These are phyloP conservation scores for Wickerhamiella bombiphila DNA, from an alignment of 805 yeast species.

Conservation along the genomic window DNA sequence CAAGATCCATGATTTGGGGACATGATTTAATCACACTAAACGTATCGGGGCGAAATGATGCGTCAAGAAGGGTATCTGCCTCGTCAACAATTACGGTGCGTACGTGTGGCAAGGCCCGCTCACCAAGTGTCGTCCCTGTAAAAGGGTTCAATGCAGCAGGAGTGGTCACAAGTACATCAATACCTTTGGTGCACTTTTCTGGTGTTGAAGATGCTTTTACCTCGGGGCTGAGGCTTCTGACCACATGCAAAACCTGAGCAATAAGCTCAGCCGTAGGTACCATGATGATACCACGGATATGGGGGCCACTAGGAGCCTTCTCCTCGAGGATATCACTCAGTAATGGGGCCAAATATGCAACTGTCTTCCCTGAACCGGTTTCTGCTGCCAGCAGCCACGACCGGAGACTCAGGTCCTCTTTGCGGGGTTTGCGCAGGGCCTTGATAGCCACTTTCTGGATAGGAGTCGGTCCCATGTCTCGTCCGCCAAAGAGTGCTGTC, in stretches of 20 bases:
- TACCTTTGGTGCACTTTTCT: conserved; percentile 26
- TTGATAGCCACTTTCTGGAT: conserved; percentile 68
- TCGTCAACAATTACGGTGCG: conserved; percentile 69
- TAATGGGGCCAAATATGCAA: conserved; percentile 75
- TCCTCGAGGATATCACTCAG: conserved; percentile 50
- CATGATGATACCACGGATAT: conserved; percentile 52
- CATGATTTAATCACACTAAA: conserved; percentile 36
- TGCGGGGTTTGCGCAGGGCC: conserved; percentile 31
- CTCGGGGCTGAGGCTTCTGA: conserved; percentile 14
- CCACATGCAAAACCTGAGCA: conserved; percentile 50
- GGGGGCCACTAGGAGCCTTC: conserved; percentile 24
- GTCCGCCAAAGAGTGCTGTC: conserved; percentile 30
- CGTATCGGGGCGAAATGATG: conserved; percentile 58
- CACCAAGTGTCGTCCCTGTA: conserved; percentile 19
- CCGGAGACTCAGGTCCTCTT: conserved; percentile 29
- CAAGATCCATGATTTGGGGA: conserved; percentile 43
- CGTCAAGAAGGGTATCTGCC: conserved; percentile 84
- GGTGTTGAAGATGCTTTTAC: conserved; percentile 14
- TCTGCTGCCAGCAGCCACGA: conserved; percentile 82
- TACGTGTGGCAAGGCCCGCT: conserved; percentile 28
- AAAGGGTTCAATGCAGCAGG: conserved; percentile 52
- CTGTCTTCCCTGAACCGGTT: conserved; percentile 93
- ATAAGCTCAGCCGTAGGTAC: conserved; percentile 86
- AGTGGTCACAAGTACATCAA: conserved; percentile 74
- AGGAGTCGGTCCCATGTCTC: conserved; percentile 42